A percentile compares a stretch with the other conserved stretches of the same genome.
phyloP scores from a whole-genome alignment of 352 stramenopile genomes.

The Phytophthora vignae region DNA sequence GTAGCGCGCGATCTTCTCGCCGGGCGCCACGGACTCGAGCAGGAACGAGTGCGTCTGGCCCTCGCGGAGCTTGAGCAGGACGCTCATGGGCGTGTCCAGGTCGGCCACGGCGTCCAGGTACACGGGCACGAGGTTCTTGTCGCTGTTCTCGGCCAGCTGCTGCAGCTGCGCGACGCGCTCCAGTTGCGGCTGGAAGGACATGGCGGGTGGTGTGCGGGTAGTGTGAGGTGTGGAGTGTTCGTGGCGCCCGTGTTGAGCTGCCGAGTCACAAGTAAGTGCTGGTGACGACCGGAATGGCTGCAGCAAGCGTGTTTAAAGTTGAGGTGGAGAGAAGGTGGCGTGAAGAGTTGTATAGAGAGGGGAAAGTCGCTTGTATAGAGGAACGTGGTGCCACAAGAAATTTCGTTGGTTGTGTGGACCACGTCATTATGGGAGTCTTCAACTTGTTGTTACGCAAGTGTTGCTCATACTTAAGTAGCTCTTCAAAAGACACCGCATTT shows the following conservation, averaged over 20 bases:
- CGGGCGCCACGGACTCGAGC: constrained; percentile 85
- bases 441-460: no score
- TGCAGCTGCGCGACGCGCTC: constrained; percentile 74
- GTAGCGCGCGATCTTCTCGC: constrained; percentile 90
- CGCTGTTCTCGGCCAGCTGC: constrained; percentile 56
- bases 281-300: constrained; percentile 15
- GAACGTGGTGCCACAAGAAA: constrained; percentile 23
- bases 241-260: neutral
- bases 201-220: constrained; percentile 17
- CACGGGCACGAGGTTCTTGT: constrained; percentile 89
- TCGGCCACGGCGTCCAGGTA: constrained; percentile 88
- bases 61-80: constrained; percentile 87
- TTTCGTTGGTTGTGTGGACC: constrained; percentile 11
- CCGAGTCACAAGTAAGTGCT: constrained; percentile 5
- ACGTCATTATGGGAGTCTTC: neutral
- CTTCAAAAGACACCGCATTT: no score
- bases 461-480: no score
- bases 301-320: constrained; percentile 1
- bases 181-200: constrained; percentile 68
- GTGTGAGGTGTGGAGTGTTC: neutral
- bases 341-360: constrained; percentile 7
- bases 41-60: constrained; percentile 87
- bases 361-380: constrained; percentile 15
- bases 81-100: constrained; percentile 89
- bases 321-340: constrained; percentile 18